Evolutionary conservation across 345 rosid genomes (phyloP).

Genomic region (Melaleuca alternifolia): DNA sequence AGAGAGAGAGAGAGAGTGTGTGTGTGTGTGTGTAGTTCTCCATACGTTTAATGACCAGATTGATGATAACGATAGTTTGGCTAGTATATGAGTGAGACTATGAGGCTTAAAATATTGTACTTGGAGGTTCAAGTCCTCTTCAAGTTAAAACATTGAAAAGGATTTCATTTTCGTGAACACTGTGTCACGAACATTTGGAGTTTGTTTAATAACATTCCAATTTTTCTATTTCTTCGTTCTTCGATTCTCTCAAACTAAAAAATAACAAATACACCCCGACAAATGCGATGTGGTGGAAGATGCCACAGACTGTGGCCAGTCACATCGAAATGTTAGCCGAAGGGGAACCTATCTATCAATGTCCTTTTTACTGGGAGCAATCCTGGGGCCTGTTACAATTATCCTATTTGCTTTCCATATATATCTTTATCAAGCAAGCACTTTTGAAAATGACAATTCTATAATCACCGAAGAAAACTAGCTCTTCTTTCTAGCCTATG

Average conservation of each 20-base stretch:
- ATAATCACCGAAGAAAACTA: too few relatives aligned
- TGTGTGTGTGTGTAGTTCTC: too few relatives aligned
- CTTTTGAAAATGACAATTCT: background rate
- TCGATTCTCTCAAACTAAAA: too few relatives aligned
- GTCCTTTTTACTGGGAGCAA: background rate
- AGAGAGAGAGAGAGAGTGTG: too few relatives aligned
- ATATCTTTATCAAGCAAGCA: background rate
- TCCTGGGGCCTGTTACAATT: background rate
- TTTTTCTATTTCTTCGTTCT: too few relatives aligned
- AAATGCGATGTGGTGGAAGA: too few relatives aligned
- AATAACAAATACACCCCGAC: too few relatives aligned
- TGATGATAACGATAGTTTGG: background rate
- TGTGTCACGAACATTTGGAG: background rate
- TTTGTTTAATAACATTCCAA: too few relatives aligned
- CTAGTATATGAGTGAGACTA: background rate
- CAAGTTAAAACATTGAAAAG: background rate
- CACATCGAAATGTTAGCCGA: too few relatives aligned
- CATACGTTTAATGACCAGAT: background rate
- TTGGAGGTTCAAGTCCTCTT: background rate
- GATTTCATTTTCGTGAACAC: background rate
- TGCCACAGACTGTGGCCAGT: too few relatives aligned
- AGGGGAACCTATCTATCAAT: too few relatives aligned
- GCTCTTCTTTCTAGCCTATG: too few relatives aligned
- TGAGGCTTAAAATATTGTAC: background rate
- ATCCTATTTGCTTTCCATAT: background rate